phyloP scores from a whole-genome alignment of 306 rosid genomes.

The Abrus pulchellus region DNA sequence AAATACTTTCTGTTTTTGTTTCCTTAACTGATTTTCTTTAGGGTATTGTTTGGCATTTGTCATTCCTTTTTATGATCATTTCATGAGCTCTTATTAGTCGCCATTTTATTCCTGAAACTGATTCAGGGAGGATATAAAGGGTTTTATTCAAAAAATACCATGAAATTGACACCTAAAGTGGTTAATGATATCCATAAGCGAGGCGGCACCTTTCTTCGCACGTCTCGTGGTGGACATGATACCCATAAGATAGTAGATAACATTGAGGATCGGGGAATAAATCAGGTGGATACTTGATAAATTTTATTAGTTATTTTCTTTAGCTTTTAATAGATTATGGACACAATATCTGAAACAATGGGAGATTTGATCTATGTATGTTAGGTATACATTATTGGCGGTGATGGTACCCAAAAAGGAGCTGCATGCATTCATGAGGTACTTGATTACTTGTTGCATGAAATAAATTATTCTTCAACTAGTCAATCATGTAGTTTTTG shows the following conservation, averaged over 20 bases:
- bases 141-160: slow-evolving; percentile 88
- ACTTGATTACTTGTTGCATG: slow-evolving; percentile 41
- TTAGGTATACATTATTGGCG: slow-evolving; percentile 94
- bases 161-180: slow-evolving; percentile 79
- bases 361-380: slow-evolving; percentile 44
- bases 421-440: slow-evolving; percentile 87
- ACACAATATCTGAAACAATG: slow-evolving; percentile 13
- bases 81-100: slow-evolving; percentile 33
- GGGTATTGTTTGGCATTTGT: neutral
- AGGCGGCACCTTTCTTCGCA: slow-evolving; percentile 91
- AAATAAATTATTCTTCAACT: slow-evolving; percentile 43
- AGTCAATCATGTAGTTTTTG: slow-evolving; percentile 25
- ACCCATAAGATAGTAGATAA: slow-evolving; percentile 95
- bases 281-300: slow-evolving; percentile 68
- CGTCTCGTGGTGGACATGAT: slow-evolving; percentile 98
- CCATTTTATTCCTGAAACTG: slow-evolving; percentile 43
- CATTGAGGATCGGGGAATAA: slow-evolving; percentile 88
- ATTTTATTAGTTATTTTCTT: slow-evolving; percentile 39
- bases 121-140: slow-evolving; percentile 90
- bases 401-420: slow-evolving; percentile 98
- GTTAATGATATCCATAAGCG: slow-evolving; percentile 87
- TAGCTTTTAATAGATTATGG: neutral
- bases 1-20: slow-evolving; percentile 5
- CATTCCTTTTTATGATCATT: slow-evolving; percentile 25
- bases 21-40: neutral